Base-by-base conservation (phyloP, 2,329 filamentous ascomycete genomes). In the Penicillium sp. region DNA sequence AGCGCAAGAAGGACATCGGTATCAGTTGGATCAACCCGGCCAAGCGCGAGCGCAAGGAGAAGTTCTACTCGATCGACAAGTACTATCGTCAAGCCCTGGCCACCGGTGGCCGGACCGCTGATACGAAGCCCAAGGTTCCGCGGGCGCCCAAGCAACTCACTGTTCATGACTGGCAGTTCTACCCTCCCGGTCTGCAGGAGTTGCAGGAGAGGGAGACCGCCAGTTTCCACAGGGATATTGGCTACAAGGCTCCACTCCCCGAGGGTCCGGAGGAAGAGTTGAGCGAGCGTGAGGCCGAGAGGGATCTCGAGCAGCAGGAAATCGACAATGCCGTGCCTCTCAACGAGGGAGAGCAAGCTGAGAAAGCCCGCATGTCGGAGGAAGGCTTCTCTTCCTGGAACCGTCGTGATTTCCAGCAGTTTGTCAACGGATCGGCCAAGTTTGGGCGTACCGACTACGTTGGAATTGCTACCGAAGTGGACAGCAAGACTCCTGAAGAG, bases 91-190 rank as follows among this genome's bases (percentile, higher is more conserved):
- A 95, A 63, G 89, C 90, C 8, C 81, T 98, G 65, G 87, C 88
- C 61, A 93, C 88, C 46, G 84, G 89, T 70, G 83, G 86, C 31
- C 81, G 84, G 40, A 86, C 84, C 23, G 84, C 89, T 33, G 90
- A 96, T 54, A 81, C 88, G 24, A 96, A 96, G 70, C 91, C 92
- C 7, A 95, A 95, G 72, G 89, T 93, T 18, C 95, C 93, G n/a
- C 84, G 91, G 48, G 89, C 93, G 8, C 93, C 93, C 0, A 95
- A 95, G 72, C 93, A 98, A 68, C 83, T 95, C 45, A 77, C 84
- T 3, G 87, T 95, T 35, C 91, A 97, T 63, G 93, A 98, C 70
- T 97, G 95, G 70, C 93, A 98, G 65, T 98, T 98, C 75, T 98
- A 95, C 70, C 91, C 92, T 0, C 78, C 84, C 0, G 81, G 85